Conservation (phyloP, 164 flowering plant species). For the Vitis riparia region DNA sequence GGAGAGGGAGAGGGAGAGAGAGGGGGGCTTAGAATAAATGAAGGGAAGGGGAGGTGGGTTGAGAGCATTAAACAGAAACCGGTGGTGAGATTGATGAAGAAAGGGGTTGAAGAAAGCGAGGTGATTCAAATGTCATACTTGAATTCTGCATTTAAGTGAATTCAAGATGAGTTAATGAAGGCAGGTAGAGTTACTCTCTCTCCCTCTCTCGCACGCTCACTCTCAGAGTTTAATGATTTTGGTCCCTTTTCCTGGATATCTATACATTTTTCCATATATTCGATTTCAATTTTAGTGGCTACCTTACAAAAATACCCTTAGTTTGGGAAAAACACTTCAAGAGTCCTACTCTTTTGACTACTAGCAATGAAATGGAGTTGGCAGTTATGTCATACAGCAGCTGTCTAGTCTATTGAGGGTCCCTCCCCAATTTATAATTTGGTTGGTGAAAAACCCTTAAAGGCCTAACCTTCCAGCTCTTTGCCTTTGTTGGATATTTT, state of each 20-base stretch:
- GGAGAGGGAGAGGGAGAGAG: conserved; percentile 1
- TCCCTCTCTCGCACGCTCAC: conserved; percentile 5
- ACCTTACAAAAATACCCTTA: conserved; percentile 11
- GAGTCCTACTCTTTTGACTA: neutral
- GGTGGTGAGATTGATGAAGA: conserved; percentile 22
- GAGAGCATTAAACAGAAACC: conserved; percentile 31
- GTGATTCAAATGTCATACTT: conserved; percentile 23
- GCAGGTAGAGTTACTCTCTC: conserved; percentile 29
- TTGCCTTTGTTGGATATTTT: conserved; percentile 4
- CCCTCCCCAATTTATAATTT: conserved; percentile 18
- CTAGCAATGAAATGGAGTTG: conserved; percentile 15
- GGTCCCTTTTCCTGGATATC: conserved; percentile 2
- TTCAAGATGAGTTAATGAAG: conserved; percentile 43
- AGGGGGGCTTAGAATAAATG: conserved; percentile 15
- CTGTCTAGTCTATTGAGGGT: conserved; percentile 19
- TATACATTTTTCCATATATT: neutral
- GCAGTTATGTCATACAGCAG: conserved; percentile 14
- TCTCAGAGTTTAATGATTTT: neutral
- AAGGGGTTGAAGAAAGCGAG: conserved; percentile 15
- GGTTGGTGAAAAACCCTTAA: conserved; percentile 4
- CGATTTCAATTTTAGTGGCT: conserved; percentile 1
- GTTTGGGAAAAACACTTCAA: conserved; percentile 6
- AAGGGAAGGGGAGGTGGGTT: conserved; percentile 34
- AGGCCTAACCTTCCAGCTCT: neutral
- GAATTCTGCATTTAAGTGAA: conserved; percentile 45